These are phyloP conservation scores for Aspergillus latus DNA, from an alignment of 2,329 filamentous ascomycete species.

Conservation along the genomic window DNA sequence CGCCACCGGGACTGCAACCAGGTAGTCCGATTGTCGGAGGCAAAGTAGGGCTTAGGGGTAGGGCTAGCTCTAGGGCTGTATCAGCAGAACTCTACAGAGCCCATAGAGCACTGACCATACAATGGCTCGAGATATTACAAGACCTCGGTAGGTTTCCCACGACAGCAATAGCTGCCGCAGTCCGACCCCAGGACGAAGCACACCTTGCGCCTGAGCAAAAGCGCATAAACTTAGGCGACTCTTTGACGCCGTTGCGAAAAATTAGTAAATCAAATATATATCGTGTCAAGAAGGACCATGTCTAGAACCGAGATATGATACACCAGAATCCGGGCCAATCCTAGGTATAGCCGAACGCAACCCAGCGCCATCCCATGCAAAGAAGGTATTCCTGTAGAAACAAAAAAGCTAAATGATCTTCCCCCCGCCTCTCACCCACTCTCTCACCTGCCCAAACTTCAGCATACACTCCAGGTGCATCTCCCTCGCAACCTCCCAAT, in stretches of 20 bases:
- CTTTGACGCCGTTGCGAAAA: too few species aligned
- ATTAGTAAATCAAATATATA: too few species aligned
- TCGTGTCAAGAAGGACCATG: not conserved
- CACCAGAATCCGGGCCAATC: not conserved
- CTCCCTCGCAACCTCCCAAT: constrained; percentile 51
- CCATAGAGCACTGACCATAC: too few species aligned
- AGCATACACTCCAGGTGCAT: constrained; percentile 45
- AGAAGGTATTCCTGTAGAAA: not conserved
- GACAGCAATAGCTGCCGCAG: not conserved
- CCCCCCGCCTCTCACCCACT: constrained; percentile 39
- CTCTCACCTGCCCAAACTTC: constrained; percentile 41
- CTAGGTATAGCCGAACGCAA: constrained; percentile 2
- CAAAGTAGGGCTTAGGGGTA: constrained; percentile 23
- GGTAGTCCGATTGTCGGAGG: constrained; percentile 17
- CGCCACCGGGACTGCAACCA: constrained; percentile 14
- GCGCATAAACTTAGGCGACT: too few species aligned
- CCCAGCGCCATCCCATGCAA: constrained; percentile 2
- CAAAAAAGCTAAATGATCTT: constrained; percentile 18
- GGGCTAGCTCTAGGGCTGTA: constrained; percentile 9
- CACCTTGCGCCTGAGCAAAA: not conserved
- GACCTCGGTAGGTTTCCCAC: not conserved
- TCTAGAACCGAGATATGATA: not conserved
- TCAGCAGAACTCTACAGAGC: not conserved
- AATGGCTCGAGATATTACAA: not conserved
- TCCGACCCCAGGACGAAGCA: not conserved